Evolutionary conservation across 495 filamentous ascomycete species (phyloP).

Genomic region (Aspergillus cavernicola): DNA sequence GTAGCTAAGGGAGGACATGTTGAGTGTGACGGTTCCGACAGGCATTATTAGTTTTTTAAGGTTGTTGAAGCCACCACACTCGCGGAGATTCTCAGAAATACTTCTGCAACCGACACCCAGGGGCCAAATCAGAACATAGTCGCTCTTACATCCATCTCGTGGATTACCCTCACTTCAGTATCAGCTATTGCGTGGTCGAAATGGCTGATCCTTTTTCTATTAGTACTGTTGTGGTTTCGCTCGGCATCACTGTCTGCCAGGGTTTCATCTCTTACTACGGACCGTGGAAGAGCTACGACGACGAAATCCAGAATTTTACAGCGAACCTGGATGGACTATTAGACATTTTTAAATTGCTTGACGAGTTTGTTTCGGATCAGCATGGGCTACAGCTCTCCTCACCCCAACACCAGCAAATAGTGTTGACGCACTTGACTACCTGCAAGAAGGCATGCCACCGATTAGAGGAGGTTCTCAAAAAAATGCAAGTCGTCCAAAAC

Average conservation of each 20-base stretch:
- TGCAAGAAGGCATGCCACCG: not conserved
- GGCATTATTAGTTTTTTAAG: too few species aligned
- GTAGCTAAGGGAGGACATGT: too few species aligned
- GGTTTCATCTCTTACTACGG: not conserved
- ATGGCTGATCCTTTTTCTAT: conserved; percentile 2
- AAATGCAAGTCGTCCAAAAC: not conserved
- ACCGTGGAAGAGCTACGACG: not conserved
- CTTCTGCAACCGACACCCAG: too few species aligned
- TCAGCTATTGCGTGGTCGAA: too few species aligned
- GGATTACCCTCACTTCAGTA: too few species aligned
- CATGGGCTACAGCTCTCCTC: not conserved
- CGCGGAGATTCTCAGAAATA: too few species aligned
- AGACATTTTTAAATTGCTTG: not conserved
- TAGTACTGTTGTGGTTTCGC: not conserved
- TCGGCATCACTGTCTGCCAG: conserved; percentile 1
- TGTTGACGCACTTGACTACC: not conserved
- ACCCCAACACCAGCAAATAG: not conserved
- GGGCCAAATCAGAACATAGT: too few species aligned
- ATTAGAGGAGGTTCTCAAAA: not conserved
- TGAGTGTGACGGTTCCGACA: too few species aligned
- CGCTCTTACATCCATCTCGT: too few species aligned
- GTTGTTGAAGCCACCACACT: too few species aligned
- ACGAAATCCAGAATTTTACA: not conserved
- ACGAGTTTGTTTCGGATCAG: not conserved
- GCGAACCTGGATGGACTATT: not conserved